phyloP scores from a whole-genome alignment of 805 yeast species.

The Priceomyces medius region DNA sequence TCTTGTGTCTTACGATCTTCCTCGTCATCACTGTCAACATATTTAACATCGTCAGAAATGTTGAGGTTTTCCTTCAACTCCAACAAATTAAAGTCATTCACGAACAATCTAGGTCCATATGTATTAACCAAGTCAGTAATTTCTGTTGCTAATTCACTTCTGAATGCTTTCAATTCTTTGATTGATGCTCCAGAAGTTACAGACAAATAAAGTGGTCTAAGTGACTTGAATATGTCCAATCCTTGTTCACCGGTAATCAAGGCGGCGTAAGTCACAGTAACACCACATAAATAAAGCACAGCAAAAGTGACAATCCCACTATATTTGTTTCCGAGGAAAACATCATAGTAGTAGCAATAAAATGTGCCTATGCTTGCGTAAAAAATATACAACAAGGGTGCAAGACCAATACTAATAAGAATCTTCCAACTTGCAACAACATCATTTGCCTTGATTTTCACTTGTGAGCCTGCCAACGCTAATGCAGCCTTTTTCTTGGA shows the following conservation, averaged over 20 bases:
- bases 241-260: conserved; percentile 91
- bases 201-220: conserved; percentile 75
- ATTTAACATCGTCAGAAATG: conserved; percentile 23
- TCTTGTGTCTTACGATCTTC: conserved; percentile 51
- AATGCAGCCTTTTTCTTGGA: conserved; percentile 69
- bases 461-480: conserved; percentile 85
- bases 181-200: conserved; percentile 58
- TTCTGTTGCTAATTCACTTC: conserved; percentile 63
- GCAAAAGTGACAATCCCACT: conserved; percentile 28
- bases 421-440: conserved; percentile 98
- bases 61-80: conserved; percentile 43
- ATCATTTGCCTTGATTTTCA: conserved; percentile 88
- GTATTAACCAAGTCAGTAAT: conserved; percentile 79
- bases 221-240: conserved; percentile 78
- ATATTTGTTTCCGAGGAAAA: conserved; percentile 17
- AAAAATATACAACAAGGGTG: conserved; percentile 79
- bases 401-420: conserved; percentile 80
- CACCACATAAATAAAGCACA: conserved; percentile 58
- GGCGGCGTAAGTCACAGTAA: conserved; percentile 82
- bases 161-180: conserved; percentile 55
- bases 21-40: conserved; percentile 46
- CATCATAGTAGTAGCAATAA: conserved; percentile 22
- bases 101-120: conserved; percentile 81
- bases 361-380: conserved; percentile 67
- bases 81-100: conserved; percentile 68